Percentiles rank a stretch among this genome's conserved stretches.
These are phyloP conservation scores for Chrysoporthe deuterocubensis DNA, from an alignment of 2,329 filamentous ascomycete genomes.

Conservation along the genomic window DNA sequence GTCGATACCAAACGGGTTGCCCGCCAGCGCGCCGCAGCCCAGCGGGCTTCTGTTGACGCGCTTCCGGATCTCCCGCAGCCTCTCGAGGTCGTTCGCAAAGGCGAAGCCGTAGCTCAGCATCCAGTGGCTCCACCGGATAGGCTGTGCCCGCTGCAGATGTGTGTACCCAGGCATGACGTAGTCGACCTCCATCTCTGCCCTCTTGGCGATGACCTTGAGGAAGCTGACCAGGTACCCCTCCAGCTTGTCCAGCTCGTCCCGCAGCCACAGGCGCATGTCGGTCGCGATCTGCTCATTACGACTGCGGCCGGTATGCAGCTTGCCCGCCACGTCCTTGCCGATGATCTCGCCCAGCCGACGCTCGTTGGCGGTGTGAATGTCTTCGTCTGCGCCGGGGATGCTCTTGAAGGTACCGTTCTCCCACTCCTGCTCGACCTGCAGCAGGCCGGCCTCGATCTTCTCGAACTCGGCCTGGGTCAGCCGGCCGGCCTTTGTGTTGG, in stretches of 20 bases:
- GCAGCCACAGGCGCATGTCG: conserved; percentile 88
- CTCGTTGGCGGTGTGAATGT: conserved; percentile 73
- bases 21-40: conserved; percentile 77
- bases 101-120: conserved; percentile 74
- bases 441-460: conserved; percentile 74
- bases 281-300: conserved; percentile 90
- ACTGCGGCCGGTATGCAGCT: conserved; percentile 86
- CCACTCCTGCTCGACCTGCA: conserved; percentile 60
- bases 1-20: conserved; percentile 83
- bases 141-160: conserved; percentile 80
- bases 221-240: conserved; percentile 71
- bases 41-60: conserved; percentile 76
- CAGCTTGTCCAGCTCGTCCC: conserved; percentile 72
- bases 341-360: conserved; percentile 81
- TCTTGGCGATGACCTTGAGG: conserved; percentile 67
- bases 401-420: conserved; percentile 53
- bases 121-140: conserved; percentile 83
- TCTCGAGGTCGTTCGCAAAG: conserved; percentile 76
- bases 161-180: conserved; percentile 88
- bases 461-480: conserved; percentile 73
- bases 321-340: conserved; percentile 81
- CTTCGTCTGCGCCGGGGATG: conserved; percentile 57
- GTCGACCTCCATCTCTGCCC: conserved; percentile 76
- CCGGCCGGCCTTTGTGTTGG: conserved; percentile 76
- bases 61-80: conserved; percentile 72